Evolutionary conservation across 2,329 filamentous ascomycete species (phyloP).

Genomic region (Aspergillus ochraceoroseus): DNA sequence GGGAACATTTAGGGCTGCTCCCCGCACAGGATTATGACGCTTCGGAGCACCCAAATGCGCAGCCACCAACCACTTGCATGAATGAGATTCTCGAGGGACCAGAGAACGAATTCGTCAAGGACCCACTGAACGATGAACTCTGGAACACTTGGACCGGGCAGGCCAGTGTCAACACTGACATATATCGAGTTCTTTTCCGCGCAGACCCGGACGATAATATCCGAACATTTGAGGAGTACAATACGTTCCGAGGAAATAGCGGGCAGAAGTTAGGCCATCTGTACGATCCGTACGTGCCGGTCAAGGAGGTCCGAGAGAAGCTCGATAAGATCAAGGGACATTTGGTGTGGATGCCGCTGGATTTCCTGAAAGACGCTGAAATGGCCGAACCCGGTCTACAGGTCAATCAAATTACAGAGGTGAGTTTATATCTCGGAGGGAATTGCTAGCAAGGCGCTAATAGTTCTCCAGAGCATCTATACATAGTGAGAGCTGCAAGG

Average conservation of each 20-base stretch:
- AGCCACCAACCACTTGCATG: conserved; percentile 62
- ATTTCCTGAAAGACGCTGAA: conserved; percentile 74
- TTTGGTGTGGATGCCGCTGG: conserved; percentile 90
- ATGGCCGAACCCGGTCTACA: conserved; percentile 88
- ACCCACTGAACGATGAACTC: conserved; percentile 67
- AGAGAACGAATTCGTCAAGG: conserved; percentile 63
- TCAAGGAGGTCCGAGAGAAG: conserved; percentile 67
- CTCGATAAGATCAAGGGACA: conserved; percentile 79
- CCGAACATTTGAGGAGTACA: conserved; percentile 85
- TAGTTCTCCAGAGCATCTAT: conserved; percentile 6
- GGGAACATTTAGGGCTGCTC: conserved; percentile 83
- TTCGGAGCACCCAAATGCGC: conserved; percentile 66
- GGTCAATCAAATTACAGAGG: conserved; percentile 81
- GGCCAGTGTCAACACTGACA: conserved; percentile 71
- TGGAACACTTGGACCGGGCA: conserved; percentile 66
- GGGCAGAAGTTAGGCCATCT: conserved; percentile 79
- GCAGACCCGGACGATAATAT: conserved; percentile 85
- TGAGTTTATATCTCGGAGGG: conserved; percentile 48
- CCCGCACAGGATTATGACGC: conserved; percentile 66
- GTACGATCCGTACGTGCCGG: conserved; percentile 71
- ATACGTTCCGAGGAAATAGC: conserved; percentile 61
- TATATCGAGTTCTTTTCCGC: conserved; percentile 78
- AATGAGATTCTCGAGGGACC: conserved; percentile 71
- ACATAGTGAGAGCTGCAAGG: not conserved
- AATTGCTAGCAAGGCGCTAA: conserved; percentile 1